Percentiles rank a stretch among this genome's conserved stretches.
These are phyloP conservation scores for Trichopus zeylanicus DNA, from an alignment of 116 monocot genomes.

Conservation along the genomic window DNA sequence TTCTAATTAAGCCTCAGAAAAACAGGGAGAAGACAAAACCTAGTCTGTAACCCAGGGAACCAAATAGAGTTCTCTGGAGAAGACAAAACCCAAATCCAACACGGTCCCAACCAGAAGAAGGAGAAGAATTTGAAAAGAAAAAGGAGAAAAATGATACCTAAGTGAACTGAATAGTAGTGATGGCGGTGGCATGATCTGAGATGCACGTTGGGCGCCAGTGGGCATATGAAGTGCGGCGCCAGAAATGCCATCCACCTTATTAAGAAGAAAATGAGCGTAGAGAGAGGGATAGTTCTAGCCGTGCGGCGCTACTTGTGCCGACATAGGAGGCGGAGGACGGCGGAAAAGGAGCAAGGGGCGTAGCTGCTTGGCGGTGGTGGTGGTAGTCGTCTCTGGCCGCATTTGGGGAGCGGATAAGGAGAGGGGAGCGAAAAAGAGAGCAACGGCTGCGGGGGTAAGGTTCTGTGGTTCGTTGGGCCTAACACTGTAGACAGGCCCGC, in stretches of 20 bases:
- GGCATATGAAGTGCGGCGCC: conserved; percentile 43
- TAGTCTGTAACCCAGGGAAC: neutral
- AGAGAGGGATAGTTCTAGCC: too few relatives aligned
- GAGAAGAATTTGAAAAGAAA: neutral
- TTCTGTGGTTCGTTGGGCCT: too few relatives aligned
- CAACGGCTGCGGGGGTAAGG: too few relatives aligned
- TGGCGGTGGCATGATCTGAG: conserved; percentile 11
- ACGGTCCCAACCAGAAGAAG: neutral
- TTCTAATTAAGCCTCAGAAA: too few relatives aligned
- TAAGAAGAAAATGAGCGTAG: neutral
- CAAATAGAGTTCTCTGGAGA: neutral
- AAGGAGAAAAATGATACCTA: neutral
- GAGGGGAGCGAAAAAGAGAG: too few relatives aligned
- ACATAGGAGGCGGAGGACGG: neutral
- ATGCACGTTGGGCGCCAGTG: conserved; percentile 15
- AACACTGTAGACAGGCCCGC: too few relatives aligned
- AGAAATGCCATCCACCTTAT: conserved; percentile 27
- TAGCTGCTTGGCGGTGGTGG: neutral
- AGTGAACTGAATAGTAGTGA: neutral
- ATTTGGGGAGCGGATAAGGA: too few relatives aligned
- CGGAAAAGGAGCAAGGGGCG: too few relatives aligned
- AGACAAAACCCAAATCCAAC: neutral
- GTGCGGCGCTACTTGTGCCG: neutral
- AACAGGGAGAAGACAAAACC: too few relatives aligned
- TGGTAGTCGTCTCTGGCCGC: too few relatives aligned